Conservation (phyloP, 1,284 basidiomycete genomes). For the Cutaneotrichosporon sp. region DNA sequence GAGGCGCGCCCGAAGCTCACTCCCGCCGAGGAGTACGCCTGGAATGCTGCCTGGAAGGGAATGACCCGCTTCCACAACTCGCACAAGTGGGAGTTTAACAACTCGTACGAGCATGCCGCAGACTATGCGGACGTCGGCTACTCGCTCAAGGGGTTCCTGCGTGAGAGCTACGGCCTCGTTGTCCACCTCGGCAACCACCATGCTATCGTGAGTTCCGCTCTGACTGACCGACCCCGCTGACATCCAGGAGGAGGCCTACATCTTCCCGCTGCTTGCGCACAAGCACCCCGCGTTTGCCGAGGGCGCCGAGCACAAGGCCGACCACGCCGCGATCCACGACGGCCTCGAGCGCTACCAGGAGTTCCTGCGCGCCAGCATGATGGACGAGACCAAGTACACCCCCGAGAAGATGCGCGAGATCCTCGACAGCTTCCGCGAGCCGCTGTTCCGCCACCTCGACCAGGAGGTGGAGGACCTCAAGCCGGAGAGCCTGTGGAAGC, state of each 20-base stretch:
- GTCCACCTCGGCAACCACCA: constrained; percentile 65
- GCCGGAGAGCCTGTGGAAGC: constrained; percentile 64
- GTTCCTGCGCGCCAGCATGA: constrained; percentile 58
- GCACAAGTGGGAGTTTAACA: constrained; percentile 15
- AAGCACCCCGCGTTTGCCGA: constrained; percentile 63
- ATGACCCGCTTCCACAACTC: constrained; percentile 18
- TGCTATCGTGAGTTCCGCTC: constrained; percentile 52
- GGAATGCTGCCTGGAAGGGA: constrained; percentile 5
- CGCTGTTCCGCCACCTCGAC: constrained; percentile 66
- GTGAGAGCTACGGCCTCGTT: constrained; percentile 20
- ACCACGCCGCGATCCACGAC: constrained; percentile 66
- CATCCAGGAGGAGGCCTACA: constrained; percentile 55
- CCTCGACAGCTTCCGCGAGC: constrained; percentile 64
- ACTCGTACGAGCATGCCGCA: constrained; percentile 14
- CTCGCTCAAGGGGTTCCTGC: constrained; percentile 11
- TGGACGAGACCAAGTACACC: constrained; percentile 60
- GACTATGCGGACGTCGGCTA: constrained; percentile 9
- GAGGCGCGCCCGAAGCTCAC: neutral
- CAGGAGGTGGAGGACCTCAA: constrained; percentile 68
- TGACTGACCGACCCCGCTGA: neutral
- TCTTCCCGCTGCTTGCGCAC: constrained; percentile 66
- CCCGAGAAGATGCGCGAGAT: constrained; percentile 62
- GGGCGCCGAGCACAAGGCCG: constrained; percentile 59
- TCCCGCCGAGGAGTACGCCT: constrained; percentile 11
- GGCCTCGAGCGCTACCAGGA: constrained; percentile 61